Evolutionary conservation across 1,284 basidiomycete species (phyloP), one percentile per base, ranked within the genome.

Genomic region (Rhodotorula mucilaginosa): DNA sequence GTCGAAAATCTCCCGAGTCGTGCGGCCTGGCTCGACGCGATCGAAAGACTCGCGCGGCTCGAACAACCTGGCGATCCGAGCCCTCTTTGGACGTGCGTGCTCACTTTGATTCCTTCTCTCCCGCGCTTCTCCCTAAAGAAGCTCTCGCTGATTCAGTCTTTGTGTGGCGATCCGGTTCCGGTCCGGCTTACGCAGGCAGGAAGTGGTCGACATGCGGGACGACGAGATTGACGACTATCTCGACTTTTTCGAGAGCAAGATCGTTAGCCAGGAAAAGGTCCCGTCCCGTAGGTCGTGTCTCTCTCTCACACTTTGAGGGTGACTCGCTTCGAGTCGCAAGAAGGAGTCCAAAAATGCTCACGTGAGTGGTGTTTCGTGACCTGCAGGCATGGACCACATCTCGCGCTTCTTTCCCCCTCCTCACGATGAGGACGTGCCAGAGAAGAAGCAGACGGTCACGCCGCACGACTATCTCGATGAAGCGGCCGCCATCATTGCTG

Each of bases 191-290:
- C n/a, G 51, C 54, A 77, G 76, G 6, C 54, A 65, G 13, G 69
- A 73, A 19, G 65, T 69, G 29, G 57, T 31, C 15, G 52, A 61
- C 1, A 60, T 78, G 65, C 31, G 29, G 5, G 47, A 8, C 10
- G 61, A 69, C 16, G 77, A 78, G 6, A 61, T 77, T 4, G 75
- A 78, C 29, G 67, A 67, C 1, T 78, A 74, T 61, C 71, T 78
- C 48, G 70, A 69, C 59, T 77, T 77, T 47, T 74, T 71, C 64
- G 74, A 77, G 61, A 18, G 39, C 13, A 64, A 61, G 21, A 63
- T 78, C n/a, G 62, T 76, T 19, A 61, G 65, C 57, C 5, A 51
- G 10, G 61, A 62, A n/a, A 63, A 71, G 23, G 51, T 63, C 2
- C 70, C 74, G 0, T 58, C 39, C 5, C 61, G 71, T 68, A 23